These are phyloP conservation scores for Fusarium humuli DNA, from an alignment of 2,329 filamentous ascomycete species.

Conservation along the genomic window DNA sequence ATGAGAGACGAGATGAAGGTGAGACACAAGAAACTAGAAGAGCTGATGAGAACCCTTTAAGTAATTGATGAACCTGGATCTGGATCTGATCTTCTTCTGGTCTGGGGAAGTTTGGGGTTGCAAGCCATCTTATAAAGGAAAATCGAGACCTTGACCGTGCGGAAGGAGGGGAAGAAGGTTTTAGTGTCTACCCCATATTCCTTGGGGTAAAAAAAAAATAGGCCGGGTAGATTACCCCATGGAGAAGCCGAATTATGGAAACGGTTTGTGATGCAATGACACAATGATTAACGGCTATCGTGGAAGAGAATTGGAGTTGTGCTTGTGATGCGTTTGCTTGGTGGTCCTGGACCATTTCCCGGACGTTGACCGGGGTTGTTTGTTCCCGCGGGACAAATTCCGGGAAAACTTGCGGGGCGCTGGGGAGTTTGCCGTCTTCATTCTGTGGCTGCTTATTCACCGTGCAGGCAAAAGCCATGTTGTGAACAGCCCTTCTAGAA, in stretches of 20 bases:
- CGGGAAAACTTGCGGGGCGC: not conserved
- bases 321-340: too few species aligned
- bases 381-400: conserved; percentile 1
- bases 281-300: not conserved
- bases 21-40: not conserved
- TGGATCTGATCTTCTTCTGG: conserved; percentile 2
- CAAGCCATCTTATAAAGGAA: conserved; percentile 21
- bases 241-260: conserved; percentile 3
- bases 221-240: too few species aligned
- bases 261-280: conserved; percentile 5
- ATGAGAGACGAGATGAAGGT: not conserved
- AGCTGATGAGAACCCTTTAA: not conserved
- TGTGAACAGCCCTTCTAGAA: not conserved
- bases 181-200: conserved; percentile 8
- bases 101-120: conserved; percentile 20
- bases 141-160: not conserved
- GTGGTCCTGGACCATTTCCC: not conserved
- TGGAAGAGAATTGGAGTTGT: not conserved
- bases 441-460: not conserved
- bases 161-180: not conserved
- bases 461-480: not conserved
- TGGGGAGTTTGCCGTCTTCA: not conserved
- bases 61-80: not conserved
- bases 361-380: not conserved
- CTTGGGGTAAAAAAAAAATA: too few species aligned